phyloP scores from a whole-genome alignment of 495 filamentous ascomycete genomes.

The Daldinia childiae region DNA sequence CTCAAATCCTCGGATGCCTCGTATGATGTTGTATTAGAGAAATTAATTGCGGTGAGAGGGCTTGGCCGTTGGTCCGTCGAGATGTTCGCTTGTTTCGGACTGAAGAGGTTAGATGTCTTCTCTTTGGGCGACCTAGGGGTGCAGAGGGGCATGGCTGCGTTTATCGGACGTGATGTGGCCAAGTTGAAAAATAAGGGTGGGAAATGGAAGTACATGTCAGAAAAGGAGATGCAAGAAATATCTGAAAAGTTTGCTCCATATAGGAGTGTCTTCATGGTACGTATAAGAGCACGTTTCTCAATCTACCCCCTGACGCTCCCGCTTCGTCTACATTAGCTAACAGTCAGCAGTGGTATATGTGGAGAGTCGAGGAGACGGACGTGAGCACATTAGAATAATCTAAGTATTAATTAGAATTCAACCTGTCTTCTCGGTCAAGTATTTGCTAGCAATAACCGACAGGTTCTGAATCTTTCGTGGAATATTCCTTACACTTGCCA shows the following conservation, averaged over 20 bases:
- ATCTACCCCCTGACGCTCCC: background rate
- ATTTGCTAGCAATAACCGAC: background rate
- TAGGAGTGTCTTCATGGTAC: constrained; percentile 65
- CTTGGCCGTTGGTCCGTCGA: constrained; percentile 92
- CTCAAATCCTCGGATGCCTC: constrained; percentile 77
- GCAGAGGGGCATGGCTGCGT: constrained; percentile 92
- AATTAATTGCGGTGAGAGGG: constrained; percentile 84
- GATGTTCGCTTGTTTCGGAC: constrained; percentile 94
- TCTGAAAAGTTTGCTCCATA: constrained; percentile 85
- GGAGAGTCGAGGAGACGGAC: constrained; percentile 82
- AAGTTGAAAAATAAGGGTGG: constrained; percentile 86
- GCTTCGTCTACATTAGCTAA: background rate
- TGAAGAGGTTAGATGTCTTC: constrained; percentile 95
- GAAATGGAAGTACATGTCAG: constrained; percentile 97
- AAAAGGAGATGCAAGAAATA: constrained; percentile 88
- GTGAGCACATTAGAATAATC: constrained; percentile 69
- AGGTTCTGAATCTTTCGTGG: background rate
- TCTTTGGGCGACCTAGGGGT: constrained; percentile 92
- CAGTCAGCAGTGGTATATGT: constrained; percentile 62
- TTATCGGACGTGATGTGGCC: constrained; percentile 80
- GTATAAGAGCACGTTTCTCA: background rate
- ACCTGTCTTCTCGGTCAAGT: background rate
- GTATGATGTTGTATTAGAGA: constrained; percentile 86
- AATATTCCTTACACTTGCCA: too few relatives aligned
- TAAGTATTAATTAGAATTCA: background rate